Evolutionary conservation across 345 rosid species (phyloP).

Genomic region (Fremontodendron californicum): DNA sequence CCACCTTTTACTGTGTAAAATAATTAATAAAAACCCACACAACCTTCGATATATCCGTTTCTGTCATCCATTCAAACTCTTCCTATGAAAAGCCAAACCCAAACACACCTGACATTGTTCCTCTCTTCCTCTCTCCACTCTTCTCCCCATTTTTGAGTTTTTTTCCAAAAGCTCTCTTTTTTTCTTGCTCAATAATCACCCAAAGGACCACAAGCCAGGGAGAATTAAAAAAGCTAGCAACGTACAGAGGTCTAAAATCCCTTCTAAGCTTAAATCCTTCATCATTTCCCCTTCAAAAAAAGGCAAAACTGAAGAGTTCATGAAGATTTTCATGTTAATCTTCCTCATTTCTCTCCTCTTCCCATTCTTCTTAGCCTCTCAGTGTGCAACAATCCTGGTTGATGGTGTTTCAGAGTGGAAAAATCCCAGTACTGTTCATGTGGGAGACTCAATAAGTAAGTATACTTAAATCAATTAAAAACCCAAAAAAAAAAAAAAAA

Average conservation of each 20-base stretch:
- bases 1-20: constrained; percentile 31
- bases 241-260: neutral
- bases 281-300: neutral
- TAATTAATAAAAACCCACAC: neutral
- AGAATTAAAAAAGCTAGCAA: neutral
- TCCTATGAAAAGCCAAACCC: neutral
- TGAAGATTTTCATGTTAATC: constrained; percentile 19
- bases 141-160: too few species aligned
- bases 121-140: neutral
- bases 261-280: neutral
- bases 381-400: constrained; percentile 48
- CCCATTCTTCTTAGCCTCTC: constrained; percentile 31
- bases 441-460: constrained; percentile 48
- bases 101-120: neutral
- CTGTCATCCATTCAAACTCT: constrained; percentile 30
- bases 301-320: neutral
- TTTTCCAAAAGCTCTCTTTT: neutral
- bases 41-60: neutral
- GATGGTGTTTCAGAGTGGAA: constrained; percentile 75
- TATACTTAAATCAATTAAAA: neutral
- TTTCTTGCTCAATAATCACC: neutral
- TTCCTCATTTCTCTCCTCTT: constrained; percentile 30
- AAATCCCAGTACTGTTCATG: constrained; percentile 57
- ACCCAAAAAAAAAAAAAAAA: too few species aligned
- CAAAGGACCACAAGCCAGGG: neutral